These are phyloP conservation scores for Hordeum vulgare DNA, from an alignment of 176 grass and related monocot genomes.

Conservation along the genomic window DNA sequence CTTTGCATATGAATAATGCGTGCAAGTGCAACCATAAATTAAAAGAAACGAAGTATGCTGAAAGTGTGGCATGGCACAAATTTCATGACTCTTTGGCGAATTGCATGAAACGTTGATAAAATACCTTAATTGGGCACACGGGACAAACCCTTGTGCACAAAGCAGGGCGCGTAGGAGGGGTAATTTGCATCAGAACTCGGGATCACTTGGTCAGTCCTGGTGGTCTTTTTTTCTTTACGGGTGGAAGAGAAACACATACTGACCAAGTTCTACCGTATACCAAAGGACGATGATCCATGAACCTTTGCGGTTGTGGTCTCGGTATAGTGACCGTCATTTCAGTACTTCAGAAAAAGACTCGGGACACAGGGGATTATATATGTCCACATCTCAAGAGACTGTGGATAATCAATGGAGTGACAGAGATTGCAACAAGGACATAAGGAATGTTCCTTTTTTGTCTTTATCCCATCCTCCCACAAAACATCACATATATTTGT, in stretches of 20 bases:
- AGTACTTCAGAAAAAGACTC: background rate
- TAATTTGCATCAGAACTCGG: background rate
- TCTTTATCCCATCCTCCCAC: background rate
- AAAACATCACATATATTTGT: too few relatives aligned
- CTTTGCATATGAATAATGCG: too few relatives aligned
- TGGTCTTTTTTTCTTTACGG: too few relatives aligned
- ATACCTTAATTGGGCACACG: too few relatives aligned
- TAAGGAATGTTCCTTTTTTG: background rate
- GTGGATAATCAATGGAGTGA: background rate
- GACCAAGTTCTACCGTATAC: too few relatives aligned
- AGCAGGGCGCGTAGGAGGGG: background rate
- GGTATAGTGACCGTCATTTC: background rate
- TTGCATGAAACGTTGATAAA: background rate
- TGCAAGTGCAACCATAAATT: too few relatives aligned
- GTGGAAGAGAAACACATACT: too few relatives aligned
- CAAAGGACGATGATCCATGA: background rate
- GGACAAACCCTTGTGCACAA: too few relatives aligned
- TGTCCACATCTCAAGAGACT: too few relatives aligned
- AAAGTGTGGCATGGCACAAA: too few relatives aligned
- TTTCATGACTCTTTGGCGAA: background rate
- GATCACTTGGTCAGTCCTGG: too few relatives aligned
- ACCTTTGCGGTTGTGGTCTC: background rate
- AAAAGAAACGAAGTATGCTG: too few relatives aligned
- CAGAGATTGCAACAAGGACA: background rate
- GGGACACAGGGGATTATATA: background rate